Conservation (phyloP, 768 basidiomycete genomes). For the Gymnopilus dilepis region DNA sequence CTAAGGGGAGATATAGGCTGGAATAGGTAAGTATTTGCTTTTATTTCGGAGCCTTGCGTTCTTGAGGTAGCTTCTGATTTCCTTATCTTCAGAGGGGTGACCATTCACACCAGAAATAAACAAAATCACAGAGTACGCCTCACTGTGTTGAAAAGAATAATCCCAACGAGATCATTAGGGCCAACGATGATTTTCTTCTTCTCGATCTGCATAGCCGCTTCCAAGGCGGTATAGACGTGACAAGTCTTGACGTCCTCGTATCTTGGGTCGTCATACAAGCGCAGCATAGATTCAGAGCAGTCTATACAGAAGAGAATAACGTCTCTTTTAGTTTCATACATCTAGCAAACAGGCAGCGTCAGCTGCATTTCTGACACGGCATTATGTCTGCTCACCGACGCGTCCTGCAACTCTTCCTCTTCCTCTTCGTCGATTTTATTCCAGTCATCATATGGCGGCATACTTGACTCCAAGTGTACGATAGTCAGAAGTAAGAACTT, state of each 20-base stretch:
- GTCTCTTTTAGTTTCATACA: constrained; percentile 77
- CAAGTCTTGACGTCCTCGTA: constrained; percentile 73
- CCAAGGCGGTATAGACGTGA: constrained; percentile 78
- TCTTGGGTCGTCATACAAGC: constrained; percentile 64
- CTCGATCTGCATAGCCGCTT: constrained; percentile 85
- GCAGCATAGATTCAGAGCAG: constrained; percentile 89
- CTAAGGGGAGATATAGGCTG: constrained; percentile 79
- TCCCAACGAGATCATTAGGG: constrained; percentile 89
- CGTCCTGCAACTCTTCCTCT: constrained; percentile 80
- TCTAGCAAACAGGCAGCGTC: constrained; percentile 43
- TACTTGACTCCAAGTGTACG: constrained; percentile 26
- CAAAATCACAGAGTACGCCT: constrained; percentile 32
- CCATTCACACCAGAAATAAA: constrained; percentile 2
- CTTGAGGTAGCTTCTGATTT: constrained; percentile 42
- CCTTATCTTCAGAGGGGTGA: constrained; percentile 41
- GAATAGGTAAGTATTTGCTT: constrained; percentile 72
- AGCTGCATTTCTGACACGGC: neutral
- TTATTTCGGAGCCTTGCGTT: constrained; percentile 60
- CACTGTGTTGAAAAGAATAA: constrained; percentile 93
- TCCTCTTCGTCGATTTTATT: constrained; percentile 81
- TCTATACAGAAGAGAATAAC: constrained; percentile 97
- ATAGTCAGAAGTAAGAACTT: no score
- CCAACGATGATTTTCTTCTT: constrained; percentile 90
- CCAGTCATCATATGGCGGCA: constrained; percentile 83
- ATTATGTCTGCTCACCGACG: constrained; percentile 50